Base-by-base conservation (phyloP, 2,329 filamentous ascomycete genomes). In the Fusarium zealandicum region DNA sequence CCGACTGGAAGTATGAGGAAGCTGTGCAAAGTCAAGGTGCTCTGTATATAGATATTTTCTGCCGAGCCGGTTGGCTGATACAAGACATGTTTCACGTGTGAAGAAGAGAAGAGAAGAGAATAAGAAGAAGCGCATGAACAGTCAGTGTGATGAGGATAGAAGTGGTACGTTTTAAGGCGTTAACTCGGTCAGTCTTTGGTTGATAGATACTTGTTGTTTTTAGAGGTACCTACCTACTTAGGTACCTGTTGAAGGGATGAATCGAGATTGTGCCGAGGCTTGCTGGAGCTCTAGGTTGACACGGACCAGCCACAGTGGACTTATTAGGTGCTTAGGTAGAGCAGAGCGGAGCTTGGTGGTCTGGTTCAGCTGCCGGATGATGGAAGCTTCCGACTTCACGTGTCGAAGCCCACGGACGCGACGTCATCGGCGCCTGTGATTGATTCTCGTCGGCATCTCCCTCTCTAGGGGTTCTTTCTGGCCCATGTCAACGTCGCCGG, bases 371-470 rank as follows among this genome's bases (percentile, higher is more conserved):
- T 45, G 20, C 43, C 48, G 47, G 49, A 57, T 58, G 33, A 57
- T 63, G 32, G 53, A 62, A 56, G 54, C 53, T 59, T 53, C 44
- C 58, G 56, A 67, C 52, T 68, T 68, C 66, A 68, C 66, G 63
- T 68, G 66, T 59, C 64, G 51, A 57, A 57, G 30, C 31, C 10
- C 12, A 25, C 22, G 42, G 32, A 16, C 33, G 57, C 51, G 43
- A 63, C 59, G 59, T 63, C 59, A 63, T 63, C 32, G n/a, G n/a
- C n/a, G 41, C 14, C 47, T 14, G 37, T 25, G 7, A 31, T 22
- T 32, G n/a, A 36, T 11, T 11, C 20, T 32, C 8, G 18, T 38
- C 43, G 36, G 25, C 44, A 40, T 40, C 20, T 20, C 20, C 22
- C 6, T 25, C 22, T 25, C 22, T 9, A 25, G 22, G 20, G 22